Evolutionary conservation across 2,329 filamentous ascomycete species (phyloP), one percentile per base, ranked within the genome.

Genomic region (Mycosphaerella sp.): DNA sequence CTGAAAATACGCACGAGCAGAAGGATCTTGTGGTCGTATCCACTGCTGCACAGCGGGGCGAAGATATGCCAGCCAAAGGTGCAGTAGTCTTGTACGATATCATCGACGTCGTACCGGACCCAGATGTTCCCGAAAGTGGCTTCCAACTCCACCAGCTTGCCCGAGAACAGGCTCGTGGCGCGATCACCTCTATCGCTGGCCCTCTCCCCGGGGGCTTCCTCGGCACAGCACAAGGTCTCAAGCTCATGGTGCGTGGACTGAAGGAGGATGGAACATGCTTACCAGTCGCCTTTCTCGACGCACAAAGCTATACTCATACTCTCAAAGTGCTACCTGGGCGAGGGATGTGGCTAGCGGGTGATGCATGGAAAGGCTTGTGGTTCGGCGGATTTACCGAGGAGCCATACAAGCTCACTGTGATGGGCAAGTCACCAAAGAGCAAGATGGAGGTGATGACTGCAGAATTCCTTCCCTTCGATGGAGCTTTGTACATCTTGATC

Each of bases 351-450:
- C 78, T 95, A 9, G 84, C 96, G 73, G 87, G 88, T 0, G 93
- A 98, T 73, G 88, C 87, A 0, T 84, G 93, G 68, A 95, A 95
- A 73, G 93, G 93, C 0, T 78, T 97, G 2, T 97, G 93, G 90
- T 95, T 98, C 62, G 87, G 89, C 0, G 93, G 93, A 0, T 98
- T 96, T 67, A 93, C 88, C 73, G 92, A 98, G 73, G 93, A 97
- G 66, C 93, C 93, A 0, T 98, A 97, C 69, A 91, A 87, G 62
- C 90, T 98, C 83, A 86, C 90, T 58, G 79, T 96, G 3, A 90
- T 97, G 61, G 90, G 91, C 41, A 96, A 96, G 72, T 89, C 86
- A 63, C 58, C 58, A 4, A 80, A 85, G 39, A 85, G 87, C 17
- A 82, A 81, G 42, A 76, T 96, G 63, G 87, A 93, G 65, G 82